Base-by-base conservation (phyloP, 768 basidiomycete species). In the Chalciporus chontae region DNA sequence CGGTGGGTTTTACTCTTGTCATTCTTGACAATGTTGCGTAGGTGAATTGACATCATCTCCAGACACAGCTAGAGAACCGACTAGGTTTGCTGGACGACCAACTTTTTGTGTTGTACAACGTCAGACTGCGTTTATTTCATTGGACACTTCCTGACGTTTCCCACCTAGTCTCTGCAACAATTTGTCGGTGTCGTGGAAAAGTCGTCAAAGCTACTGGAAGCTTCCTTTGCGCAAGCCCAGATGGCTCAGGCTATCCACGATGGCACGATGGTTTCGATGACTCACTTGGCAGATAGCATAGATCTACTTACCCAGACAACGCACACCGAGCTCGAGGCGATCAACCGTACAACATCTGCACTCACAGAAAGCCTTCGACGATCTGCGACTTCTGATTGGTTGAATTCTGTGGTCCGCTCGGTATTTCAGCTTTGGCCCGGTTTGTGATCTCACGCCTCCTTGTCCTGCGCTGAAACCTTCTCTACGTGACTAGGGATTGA, bases 271-370 rank as follows among this genome's bases (percentile, higher is more conserved):
- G 48, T 57, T 29, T 70, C 74, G 18, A 73, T 73, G 40, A 46
- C 55, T 14, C 57, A 58, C 9, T 70, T 83, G 8, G 63, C 59
- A 9, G 57, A 65, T 18, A 62, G 68, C 0, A 55, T 83, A 21
- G 53, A 66, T 8, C 62, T 67, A 10, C 61, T 81, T 18, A 70
- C 73, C 1, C 56, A 60, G 27, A 70, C 67, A 9, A 70, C 77
- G 3, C 71, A 69, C 18, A 49, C 55, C 14, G 78, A 79, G 53
- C 62, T 83, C 32, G 66, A 71, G 46, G 71, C 69, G 49, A 74
- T 84, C 47, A 79, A 77, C 42, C 69, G 61, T 17, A 76, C 81
- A 18, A 70, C 74, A 3, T 55, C 52, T 40, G 52, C 54, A 3
- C 49, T 69, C 21, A 67, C 56, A 31, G 57, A 64, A 34, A 53